Percentiles rank a stretch among this genome's conserved stretches.
These are phyloP conservation scores for Coemansia sp. DNA, from an alignment of 371 early-diverging fungal genomes.

Conservation along the genomic window DNA sequence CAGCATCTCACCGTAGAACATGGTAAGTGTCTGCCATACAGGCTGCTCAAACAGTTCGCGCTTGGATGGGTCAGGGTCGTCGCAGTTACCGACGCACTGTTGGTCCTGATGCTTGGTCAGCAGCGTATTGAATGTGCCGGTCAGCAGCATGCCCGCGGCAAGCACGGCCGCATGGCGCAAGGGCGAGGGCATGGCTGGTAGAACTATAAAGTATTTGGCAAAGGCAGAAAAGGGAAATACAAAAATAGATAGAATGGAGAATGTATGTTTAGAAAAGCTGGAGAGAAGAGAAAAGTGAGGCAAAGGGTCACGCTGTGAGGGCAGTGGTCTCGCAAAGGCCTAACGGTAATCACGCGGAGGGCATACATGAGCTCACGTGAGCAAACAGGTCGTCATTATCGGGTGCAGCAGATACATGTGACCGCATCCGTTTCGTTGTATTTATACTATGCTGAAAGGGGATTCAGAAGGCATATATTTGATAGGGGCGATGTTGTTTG, in stretches of 20 bases:
- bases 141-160: slow-evolving; percentile 75
- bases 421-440: slow-evolving; percentile 20
- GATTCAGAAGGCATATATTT: too few species aligned
- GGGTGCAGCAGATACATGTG: slow-evolving; percentile 29
- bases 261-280: neutral
- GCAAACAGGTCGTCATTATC: slow-evolving; percentile 24
- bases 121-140: slow-evolving; percentile 84
- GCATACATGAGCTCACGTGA: neutral
- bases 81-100: slow-evolving; percentile 87
- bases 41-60: slow-evolving; percentile 90
- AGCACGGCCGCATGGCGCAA: slow-evolving; percentile 48
- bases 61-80: slow-evolving; percentile 71
- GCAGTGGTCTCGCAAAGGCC: neutral
- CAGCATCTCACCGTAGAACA: slow-evolving; percentile 91
- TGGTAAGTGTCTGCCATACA: slow-evolving; percentile 94
- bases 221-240: neutral
- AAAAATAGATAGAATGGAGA: neutral
- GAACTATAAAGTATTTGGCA: neutral
- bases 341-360: neutral
- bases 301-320: neutral
- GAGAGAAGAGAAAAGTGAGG: neutral
- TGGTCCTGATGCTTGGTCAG: slow-evolving; percentile 83
- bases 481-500: too few species aligned
- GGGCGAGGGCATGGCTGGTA: neutral
- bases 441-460: too few species aligned